A percentile compares a stretch with the other conserved stretches of the same genome.
Evolutionary conservation across 768 basidiomycete species (phyloP).

Genomic region (Calvatia gigantea): DNA sequence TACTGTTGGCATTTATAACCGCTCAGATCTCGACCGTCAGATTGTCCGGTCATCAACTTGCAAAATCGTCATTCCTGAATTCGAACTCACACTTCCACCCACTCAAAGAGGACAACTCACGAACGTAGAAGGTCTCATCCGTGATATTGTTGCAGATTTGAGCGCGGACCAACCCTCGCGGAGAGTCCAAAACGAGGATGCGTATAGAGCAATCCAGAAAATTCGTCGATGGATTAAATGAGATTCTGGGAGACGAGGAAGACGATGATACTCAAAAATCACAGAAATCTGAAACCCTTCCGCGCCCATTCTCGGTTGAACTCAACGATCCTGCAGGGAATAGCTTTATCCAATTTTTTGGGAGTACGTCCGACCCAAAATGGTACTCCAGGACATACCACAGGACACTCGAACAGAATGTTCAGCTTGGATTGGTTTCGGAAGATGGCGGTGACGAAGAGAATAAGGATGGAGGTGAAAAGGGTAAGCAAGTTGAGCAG

Average conservation of each 20-base stretch:
- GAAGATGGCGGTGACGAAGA: slow-evolving; percentile 30
- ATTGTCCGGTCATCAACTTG: slow-evolving; percentile 86
- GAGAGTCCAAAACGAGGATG: slow-evolving; percentile 68
- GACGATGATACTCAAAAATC: slow-evolving; percentile 44
- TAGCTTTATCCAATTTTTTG: slow-evolving; percentile 92
- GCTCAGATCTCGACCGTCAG: slow-evolving; percentile 86
- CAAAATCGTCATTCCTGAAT: slow-evolving; percentile 81
- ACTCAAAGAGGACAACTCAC: slow-evolving; percentile 86
- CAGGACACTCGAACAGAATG: slow-evolving; percentile 78
- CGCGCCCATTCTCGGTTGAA: slow-evolving; percentile 74
- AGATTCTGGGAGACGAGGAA: slow-evolving; percentile 60
- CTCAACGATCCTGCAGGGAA: slow-evolving; percentile 95
- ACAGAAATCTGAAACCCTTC: slow-evolving; percentile 45
- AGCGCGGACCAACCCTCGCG: slow-evolving; percentile 80
- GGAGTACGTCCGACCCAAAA: slow-evolving; percentile 84
- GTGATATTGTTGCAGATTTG: slow-evolving; percentile 80
- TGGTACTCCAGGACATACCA: slow-evolving; percentile 87
- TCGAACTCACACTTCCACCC: slow-evolving; percentile 86
- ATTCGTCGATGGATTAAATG: slow-evolving; percentile 64
- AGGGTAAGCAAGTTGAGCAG: too few species aligned
- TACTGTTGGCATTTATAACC: slow-evolving; percentile 70
- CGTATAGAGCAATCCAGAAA: slow-evolving; percentile 71
- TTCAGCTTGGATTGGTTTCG: slow-evolving; percentile 66
- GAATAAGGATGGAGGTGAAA: slow-evolving; percentile 6
- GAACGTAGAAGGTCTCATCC: slow-evolving; percentile 91